Conservation (phyloP, 2,329 filamentous ascomycete species). For the Hyphodiscus sp. region DNA sequence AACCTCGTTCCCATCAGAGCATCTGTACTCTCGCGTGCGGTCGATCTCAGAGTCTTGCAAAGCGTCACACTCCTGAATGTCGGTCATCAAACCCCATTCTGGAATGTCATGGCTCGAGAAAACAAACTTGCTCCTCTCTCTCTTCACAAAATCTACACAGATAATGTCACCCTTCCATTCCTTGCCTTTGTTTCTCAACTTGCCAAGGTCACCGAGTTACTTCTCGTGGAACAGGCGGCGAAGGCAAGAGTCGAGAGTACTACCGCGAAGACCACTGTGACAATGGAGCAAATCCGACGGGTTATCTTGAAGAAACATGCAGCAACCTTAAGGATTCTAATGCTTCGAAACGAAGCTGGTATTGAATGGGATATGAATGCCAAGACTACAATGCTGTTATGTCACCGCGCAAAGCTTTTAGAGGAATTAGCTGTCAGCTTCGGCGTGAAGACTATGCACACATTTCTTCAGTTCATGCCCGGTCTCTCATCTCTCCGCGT, state of each 20-base stretch:
- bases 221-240: constrained; percentile 47
- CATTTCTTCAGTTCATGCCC: constrained; percentile 47
- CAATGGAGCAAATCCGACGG: constrained; percentile 52
- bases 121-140: constrained; percentile 45
- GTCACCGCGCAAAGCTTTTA: constrained; percentile 41
- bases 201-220: constrained; percentile 49
- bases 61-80: constrained; percentile 57
- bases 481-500: constrained; percentile 44
- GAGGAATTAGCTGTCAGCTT: constrained; percentile 52
- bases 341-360: constrained; percentile 52
- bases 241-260: constrained; percentile 49
- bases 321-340: constrained; percentile 44
- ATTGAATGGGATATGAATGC: constrained; percentile 51
- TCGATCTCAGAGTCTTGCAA: constrained; percentile 51
- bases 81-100: constrained; percentile 53
- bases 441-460: constrained; percentile 47
- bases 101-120: constrained; percentile 49
- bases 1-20: constrained; percentile 55
- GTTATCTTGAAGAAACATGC: constrained; percentile 53
- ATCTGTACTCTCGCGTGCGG: constrained; percentile 46
- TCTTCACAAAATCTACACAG: constrained; percentile 54
- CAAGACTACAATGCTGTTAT: constrained; percentile 48
- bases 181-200: constrained; percentile 48
- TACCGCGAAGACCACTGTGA: constrained; percentile 42
- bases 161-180: constrained; percentile 52